phyloP scores from a whole-genome alignment of 495 filamentous ascomycete genomes.

The Penicilliopsis zonata region DNA sequence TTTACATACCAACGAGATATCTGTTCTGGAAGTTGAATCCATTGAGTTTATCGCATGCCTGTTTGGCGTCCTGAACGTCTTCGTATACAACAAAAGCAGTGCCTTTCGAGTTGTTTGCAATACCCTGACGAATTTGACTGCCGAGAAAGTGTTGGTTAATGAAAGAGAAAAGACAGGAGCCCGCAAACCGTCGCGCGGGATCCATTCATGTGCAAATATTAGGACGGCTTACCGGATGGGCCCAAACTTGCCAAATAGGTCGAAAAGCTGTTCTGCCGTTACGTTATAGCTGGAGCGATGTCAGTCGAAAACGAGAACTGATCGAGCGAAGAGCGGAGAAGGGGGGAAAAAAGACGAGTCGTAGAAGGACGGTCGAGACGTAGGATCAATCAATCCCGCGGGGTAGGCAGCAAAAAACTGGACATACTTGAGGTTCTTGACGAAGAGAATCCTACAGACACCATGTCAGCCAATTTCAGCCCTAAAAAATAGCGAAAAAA shows the following conservation, averaged over 20 bases:
- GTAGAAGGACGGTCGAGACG: too few relatives aligned
- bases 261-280: constrained; percentile 85
- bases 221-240: constrained; percentile 66
- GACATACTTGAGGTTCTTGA: constrained; percentile 87
- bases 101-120: constrained; percentile 93
- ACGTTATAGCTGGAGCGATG: constrained; percentile 69
- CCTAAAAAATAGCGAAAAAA: too few relatives aligned
- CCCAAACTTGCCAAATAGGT: constrained; percentile 89
- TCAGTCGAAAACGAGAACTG: too few relatives aligned
- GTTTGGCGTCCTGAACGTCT: constrained; percentile 97
- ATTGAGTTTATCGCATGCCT: constrained; percentile 97
- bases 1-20: constrained; percentile 96
- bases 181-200: neutral
- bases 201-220: neutral
- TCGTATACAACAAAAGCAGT: constrained; percentile 99
- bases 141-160: constrained; percentile 15
- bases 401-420: constrained; percentile 10
- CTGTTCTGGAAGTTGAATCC: constrained; percentile 99
- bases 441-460: constrained; percentile 73
- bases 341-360: too few relatives aligned
- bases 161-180: neutral
- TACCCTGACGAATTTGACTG: constrained; percentile 97
- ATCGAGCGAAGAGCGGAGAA: too few relatives aligned
- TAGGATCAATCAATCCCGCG: neutral
- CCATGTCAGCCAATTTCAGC: too few relatives aligned